Base-by-base conservation (phyloP, 1,284 basidiomycete species). In the Papiliotrema fonsecae region DNA sequence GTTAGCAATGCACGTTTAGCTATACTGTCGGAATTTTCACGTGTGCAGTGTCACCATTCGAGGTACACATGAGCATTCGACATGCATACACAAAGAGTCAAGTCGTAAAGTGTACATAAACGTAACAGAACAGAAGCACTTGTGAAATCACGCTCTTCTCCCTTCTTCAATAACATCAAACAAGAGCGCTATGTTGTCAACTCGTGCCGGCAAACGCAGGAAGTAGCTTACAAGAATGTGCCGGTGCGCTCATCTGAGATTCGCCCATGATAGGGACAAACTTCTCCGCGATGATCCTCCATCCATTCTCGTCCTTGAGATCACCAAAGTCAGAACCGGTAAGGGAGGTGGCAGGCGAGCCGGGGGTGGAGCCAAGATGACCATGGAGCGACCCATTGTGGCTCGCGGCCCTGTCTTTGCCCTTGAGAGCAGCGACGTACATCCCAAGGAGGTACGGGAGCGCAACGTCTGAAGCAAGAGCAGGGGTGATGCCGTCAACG, bases 381-480 rank as follows among this genome's bases (percentile, higher is more conserved):
- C 30, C 30, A 32, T 32, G 9, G 30, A 32, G 10, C 10, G 11
- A 11, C 10, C 35, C 35, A 19, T 11, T 7, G 10, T 7, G 11
- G 21, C 4, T 22, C 14, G 14, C 18, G n/a, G n/a, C 30, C n/a
- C 30, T 42, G 18, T 22, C 25, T 26, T 44, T 34, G 14, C 19
- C 25, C 41, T 31, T 44, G 25, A 56, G 32, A n/a, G 47, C 50
- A 4, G 54, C 50, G 21, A 44, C 28, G 38, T 47, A 51, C 10
- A 56, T 36, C 11, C 49, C 55, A 16, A 51, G 34, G 26, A 54
- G 34, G 46, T 47, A 56, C 3, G 52, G 45, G 9, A 48, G 4
- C 11, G 51, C 7, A 9, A 56, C 37, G 10, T 36, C 43, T n/a
- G 13, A n/a, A 11, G 44, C 39, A 19, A 48, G n/a, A 16, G 25